A percentile compares a stretch with the other conserved stretches of the same genome.
phyloP scores from a whole-genome alignment of 192 early-diverging fungal species.

The Podila horticola region DNA sequence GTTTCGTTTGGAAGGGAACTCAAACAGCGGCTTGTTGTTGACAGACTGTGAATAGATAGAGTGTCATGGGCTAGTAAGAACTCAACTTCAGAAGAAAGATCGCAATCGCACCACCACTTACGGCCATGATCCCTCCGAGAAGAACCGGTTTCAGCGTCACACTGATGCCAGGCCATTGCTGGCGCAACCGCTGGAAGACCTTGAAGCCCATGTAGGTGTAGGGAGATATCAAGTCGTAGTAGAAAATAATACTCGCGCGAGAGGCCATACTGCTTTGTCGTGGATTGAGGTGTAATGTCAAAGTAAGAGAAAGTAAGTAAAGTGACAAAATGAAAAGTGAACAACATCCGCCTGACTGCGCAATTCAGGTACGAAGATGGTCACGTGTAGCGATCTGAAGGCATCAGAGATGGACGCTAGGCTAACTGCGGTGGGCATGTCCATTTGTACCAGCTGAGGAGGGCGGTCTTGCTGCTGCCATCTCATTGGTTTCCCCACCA shows the following conservation, averaged over 20 bases:
- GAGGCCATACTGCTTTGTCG: conserved; percentile 4
- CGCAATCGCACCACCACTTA: not conserved
- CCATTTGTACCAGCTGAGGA: no score
- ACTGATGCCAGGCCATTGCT: conserved; percentile 35
- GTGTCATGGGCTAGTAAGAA: not conserved
- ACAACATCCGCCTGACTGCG: no score
- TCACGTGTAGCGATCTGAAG: no score
- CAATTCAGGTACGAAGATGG: no score
- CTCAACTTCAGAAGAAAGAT: not conserved
- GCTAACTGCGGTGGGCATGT: no score
- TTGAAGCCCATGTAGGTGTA: conserved; percentile 48
- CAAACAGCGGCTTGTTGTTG: conserved; percentile 28
- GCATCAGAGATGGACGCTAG: no score
- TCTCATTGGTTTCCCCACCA: no score
- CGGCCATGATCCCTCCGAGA: conserved; percentile 39
- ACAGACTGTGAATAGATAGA: not conserved
- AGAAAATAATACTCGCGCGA: conserved; percentile 32
- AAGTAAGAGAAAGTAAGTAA: no score
- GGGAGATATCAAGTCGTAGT: conserved; percentile 45
- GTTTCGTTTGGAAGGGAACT: conserved; percentile 31
- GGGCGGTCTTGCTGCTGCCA: no score
- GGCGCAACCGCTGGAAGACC: conserved; percentile 25
- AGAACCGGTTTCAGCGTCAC: conserved; percentile 35
- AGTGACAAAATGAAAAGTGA: no score
- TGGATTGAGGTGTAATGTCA: not conserved